Evolutionary conservation across 2,329 filamentous ascomycete species (phyloP), one percentile per base, ranked within the genome.

Genomic region (Xylaria sp.): DNA sequence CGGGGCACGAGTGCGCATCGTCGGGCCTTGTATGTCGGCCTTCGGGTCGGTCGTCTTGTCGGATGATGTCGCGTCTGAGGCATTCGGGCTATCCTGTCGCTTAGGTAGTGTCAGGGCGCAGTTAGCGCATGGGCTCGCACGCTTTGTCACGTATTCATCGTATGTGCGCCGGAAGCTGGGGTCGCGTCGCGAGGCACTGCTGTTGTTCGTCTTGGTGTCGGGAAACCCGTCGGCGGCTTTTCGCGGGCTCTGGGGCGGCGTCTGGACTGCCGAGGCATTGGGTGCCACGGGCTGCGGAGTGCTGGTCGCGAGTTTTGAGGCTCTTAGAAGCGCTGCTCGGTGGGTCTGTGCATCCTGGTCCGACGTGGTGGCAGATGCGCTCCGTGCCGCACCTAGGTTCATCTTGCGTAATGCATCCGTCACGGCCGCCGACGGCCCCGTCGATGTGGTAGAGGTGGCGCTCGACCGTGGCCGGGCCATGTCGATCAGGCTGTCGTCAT

Each of bases 61-160:
- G 60, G 32, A 35, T 10, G 62, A 69, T 54, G 69, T 73, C 5
- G 59, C 18, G 21, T 53, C 47, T 23, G 35, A 37, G 2, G 29
- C 51, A 63, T 71, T 60, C 75, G 74, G 8, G 53, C 63, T 27
- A n/a, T 65, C 61, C 71, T 73, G 60, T 72, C 65, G 27, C 73
- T 83, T 84, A 0, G 90, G 90, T 8, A 92, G 79, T 0, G 89
- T 91, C 74, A 92, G 84, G 66, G 89, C 89, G 77, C 90, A 92
- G 78, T 91, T 92, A 70, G 90, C 87, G 77, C 90, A 92, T 25
- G 89, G 89, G 8, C 85, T 87, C 61, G 89, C 87, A 66, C 87
- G 86, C 77, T 86, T 88, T 51, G 87, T 90, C 29, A 89, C 88
- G n/a, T 86, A 86, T 69, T 90, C 88, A 72, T 90, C 88, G 71